Evolutionary conservation across 306 rosid genomes (phyloP).

Genomic region (Cajanus cajan): DNA sequence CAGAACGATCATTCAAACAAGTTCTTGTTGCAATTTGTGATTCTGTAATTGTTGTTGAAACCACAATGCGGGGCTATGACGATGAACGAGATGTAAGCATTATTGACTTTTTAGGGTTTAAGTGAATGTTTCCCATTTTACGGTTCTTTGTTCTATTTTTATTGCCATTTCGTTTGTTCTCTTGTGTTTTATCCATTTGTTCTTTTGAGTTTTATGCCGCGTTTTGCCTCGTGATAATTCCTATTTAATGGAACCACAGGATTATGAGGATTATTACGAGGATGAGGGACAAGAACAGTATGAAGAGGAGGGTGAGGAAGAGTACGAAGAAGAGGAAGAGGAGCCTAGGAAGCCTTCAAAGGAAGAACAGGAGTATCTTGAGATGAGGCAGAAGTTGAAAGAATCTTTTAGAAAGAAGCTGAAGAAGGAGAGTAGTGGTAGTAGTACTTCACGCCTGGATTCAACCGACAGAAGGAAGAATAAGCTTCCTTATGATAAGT

Average conservation of each 20-base stretch:
- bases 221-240: background rate
- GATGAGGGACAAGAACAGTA: constrained; percentile 47
- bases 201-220: background rate
- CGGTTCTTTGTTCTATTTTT: background rate
- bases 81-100: constrained; percentile 43
- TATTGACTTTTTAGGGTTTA: background rate
- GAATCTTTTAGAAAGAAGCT: constrained; percentile 56
- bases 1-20: constrained; percentile 1
- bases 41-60: background rate
- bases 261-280: constrained; percentile 42
- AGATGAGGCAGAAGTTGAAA: constrained; percentile 67
- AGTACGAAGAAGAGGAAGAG: constrained; percentile 41
- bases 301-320: constrained; percentile 49
- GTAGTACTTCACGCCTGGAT: constrained; percentile 31
- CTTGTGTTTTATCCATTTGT: background rate
- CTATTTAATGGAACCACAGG: constrained; percentile 35
- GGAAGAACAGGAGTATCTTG: constrained; percentile 68
- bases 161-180: background rate
- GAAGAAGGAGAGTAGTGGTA: constrained; percentile 49
- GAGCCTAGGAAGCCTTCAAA: constrained; percentile 55
- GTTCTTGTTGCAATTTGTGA: constrained; percentile 7
- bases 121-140: background rate
- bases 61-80: constrained; percentile 59
- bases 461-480: constrained; percentile 46
- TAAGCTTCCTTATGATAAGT: constrained; percentile 79